Percentiles rank a stretch among this genome's conserved stretches.
phyloP scores from a whole-genome alignment of 306 rosid species.

The Cucurbita moschata region DNA sequence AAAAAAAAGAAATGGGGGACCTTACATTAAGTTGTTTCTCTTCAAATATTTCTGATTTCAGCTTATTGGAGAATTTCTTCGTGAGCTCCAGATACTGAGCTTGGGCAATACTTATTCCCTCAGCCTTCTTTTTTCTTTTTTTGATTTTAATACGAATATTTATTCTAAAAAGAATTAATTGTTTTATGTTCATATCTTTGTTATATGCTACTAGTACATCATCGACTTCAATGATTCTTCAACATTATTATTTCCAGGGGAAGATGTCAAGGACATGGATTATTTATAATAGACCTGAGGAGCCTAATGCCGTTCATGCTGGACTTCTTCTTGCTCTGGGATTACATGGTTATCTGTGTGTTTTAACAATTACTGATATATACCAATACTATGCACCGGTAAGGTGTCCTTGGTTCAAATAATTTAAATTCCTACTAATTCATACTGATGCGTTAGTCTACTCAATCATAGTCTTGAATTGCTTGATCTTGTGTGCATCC shows the following conservation, averaged over 20 bases:
- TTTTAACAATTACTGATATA: constrained; percentile 58
- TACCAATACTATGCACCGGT: constrained; percentile 80
- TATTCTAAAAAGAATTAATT: background rate
- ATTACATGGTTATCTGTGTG: constrained; percentile 77
- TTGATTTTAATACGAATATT: background rate
- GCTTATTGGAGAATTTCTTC: background rate
- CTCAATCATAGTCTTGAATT: background rate
- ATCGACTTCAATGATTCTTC: background rate
- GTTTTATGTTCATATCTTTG: background rate
- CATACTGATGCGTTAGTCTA: background rate
- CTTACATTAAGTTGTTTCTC: background rate
- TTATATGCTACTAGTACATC: background rate
- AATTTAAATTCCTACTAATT: constrained; percentile 4
- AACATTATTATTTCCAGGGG: constrained; percentile 49
- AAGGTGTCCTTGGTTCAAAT: constrained; percentile 9
- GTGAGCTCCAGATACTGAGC: background rate
- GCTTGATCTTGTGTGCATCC: background rate
- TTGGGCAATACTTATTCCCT: background rate
- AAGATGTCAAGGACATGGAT: constrained; percentile 97
- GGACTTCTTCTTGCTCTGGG: constrained; percentile 92
- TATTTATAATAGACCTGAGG: constrained; percentile 70
- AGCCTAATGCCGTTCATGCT: constrained; percentile 84
- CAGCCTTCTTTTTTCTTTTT: background rate
- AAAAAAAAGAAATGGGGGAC: background rate
- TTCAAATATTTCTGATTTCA: background rate